Percentiles rank a stretch among this genome's conserved stretches.
phyloP scores from a whole-genome alignment of 805 yeast genomes.

The Wickerhamomyces alni region DNA sequence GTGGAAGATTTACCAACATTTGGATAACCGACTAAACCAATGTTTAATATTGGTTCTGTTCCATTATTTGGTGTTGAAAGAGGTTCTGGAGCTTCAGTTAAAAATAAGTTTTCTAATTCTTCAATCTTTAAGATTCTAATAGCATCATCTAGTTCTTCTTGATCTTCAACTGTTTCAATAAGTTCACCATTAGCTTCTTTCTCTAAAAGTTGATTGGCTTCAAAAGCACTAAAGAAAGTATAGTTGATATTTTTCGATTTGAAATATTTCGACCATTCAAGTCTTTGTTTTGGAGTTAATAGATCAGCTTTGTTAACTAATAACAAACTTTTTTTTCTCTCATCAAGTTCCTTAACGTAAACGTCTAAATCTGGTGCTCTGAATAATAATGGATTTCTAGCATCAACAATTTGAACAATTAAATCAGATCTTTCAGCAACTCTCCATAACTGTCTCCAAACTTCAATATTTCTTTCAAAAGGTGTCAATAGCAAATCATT shows the following conservation, averaged over 20 bases:
- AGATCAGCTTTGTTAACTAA: constrained; percentile 93
- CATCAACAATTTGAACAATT: constrained; percentile 96
- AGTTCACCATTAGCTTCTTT: constrained; percentile 42
- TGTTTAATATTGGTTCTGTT: constrained; percentile 62
- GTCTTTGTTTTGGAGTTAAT: constrained; percentile 69
- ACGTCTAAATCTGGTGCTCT: constrained; percentile 82
- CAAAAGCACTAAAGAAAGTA: constrained; percentile 89
- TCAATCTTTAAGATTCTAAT: constrained; percentile 73
- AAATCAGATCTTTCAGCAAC: constrained; percentile 93
- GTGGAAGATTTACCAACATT: constrained; percentile 97
- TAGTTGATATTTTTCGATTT: constrained; percentile 60
- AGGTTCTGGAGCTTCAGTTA: constrained; percentile 72
- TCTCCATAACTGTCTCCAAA: constrained; percentile 98
- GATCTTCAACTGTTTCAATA: constrained; percentile 8
- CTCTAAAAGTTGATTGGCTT: constrained; percentile 72
- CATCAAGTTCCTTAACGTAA: constrained; percentile 73
- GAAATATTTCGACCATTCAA: constrained; percentile 84
- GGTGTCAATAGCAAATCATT: constrained; percentile 89
- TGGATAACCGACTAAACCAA: constrained; percentile 97
- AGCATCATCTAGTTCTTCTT: constrained; percentile 33
- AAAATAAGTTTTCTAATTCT: constrained; percentile 77
- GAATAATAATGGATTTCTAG: constrained; percentile 87
- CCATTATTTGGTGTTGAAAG: constrained; percentile 50
- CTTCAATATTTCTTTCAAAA: constrained; percentile 93
- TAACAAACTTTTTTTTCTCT: constrained; percentile 71